phyloP scores from a whole-genome alignment of 2,329 filamentous ascomycete genomes.

The Colletotrichum neosansevieriae region DNA sequence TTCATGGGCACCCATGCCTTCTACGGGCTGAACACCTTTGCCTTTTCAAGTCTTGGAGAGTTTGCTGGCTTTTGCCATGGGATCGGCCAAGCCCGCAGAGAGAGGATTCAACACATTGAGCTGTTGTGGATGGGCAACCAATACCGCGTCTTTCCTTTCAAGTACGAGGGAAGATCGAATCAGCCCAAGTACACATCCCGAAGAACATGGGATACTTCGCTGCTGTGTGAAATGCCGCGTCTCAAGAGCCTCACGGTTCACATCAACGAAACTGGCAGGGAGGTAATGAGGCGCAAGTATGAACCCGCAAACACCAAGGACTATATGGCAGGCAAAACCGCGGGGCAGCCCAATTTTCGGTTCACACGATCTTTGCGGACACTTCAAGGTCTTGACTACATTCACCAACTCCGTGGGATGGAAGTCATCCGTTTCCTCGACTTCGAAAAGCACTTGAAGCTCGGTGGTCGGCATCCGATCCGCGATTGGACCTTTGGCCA shows the following conservation, averaged over 20 bases:
- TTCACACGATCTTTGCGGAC: constrained; percentile 52
- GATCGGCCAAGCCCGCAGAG: constrained; percentile 53
- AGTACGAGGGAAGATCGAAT: background rate
- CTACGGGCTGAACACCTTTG: constrained; percentile 63
- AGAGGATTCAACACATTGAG: constrained; percentile 60
- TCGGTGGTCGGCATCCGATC: constrained; percentile 40
- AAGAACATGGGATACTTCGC: constrained; percentile 52
- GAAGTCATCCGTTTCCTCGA: constrained; percentile 56
- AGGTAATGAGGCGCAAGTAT: constrained; percentile 51
- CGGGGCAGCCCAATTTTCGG: constrained; percentile 55
- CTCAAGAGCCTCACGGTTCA: constrained; percentile 57
- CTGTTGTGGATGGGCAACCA: constrained; percentile 57
- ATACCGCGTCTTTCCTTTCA: constrained; percentile 42
- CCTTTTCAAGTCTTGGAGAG: constrained; percentile 66
- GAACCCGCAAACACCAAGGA: constrained; percentile 46
- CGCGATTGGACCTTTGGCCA: constrained; percentile 50
- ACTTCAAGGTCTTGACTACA: constrained; percentile 59
- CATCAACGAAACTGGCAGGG: constrained; percentile 51
- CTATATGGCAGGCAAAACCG: constrained; percentile 48
- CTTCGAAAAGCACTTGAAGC: constrained; percentile 42
- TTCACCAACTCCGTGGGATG: constrained; percentile 59
- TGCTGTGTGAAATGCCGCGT: constrained; percentile 51
- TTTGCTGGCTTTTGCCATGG: constrained; percentile 60
- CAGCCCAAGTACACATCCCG: constrained; percentile 50
- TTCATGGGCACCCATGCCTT: constrained; percentile 58